Percentiles rank a stretch among this genome's conserved stretches.
phyloP scores from a whole-genome alignment of 208 protist genomes.

The Trypanosoma grayi region DNA sequence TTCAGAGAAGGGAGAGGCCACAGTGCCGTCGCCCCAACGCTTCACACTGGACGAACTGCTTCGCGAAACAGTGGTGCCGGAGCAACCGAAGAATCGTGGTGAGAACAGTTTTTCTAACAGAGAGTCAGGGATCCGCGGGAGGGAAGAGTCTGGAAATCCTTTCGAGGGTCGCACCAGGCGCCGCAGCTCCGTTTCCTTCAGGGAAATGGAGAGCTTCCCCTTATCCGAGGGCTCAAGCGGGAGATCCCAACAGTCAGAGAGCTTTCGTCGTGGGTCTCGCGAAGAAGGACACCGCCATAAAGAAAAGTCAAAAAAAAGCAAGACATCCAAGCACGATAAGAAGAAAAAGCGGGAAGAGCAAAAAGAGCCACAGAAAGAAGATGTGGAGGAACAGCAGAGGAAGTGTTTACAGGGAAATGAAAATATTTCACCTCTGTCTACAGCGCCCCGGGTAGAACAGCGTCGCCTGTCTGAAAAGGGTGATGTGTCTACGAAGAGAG shows the following conservation, averaged over 20 bases:
- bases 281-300: no score
- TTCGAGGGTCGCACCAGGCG: constrained; percentile 3
- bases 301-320: background rate
- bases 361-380: background rate
- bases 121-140: background rate
- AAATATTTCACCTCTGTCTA: background rate
- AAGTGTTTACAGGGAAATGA: background rate
- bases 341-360: background rate
- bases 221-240: background rate
- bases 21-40: background rate
- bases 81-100: background rate
- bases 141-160: background rate
- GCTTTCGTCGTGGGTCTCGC: no score
- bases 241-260: background rate
- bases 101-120: background rate
- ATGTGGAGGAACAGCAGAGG: background rate
- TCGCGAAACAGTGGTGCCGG: background rate
- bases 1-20: background rate
- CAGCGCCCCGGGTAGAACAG: background rate
- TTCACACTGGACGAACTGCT: background rate
- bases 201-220: background rate
- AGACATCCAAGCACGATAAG: background rate
- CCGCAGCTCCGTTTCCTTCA: background rate
- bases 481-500: background rate
- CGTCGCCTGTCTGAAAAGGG: background rate